Base-by-base conservation (phyloP, 441 rosid genomes). In the Croton laevigatus region DNA sequence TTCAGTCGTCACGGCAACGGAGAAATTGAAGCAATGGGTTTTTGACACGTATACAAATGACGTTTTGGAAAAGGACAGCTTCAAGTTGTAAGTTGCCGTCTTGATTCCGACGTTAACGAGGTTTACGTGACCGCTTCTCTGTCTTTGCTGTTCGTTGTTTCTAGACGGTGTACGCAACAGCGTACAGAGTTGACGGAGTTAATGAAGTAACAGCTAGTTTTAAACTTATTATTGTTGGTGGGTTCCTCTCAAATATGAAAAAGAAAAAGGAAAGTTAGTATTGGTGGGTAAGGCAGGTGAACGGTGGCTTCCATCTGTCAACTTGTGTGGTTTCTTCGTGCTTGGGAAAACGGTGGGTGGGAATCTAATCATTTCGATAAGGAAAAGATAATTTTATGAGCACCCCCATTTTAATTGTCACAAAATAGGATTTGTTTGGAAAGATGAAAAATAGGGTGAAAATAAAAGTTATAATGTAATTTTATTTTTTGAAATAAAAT, bases 31-130 rank as follows among this genome's bases (percentile, higher is more conserved):
- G 55, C 69, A 71, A 53, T 71, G 32, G n/a, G 32, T 8, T 5
- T 42, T 7, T 1, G 55, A 63, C 74, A 46, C 45, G 63, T 71
- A 40, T 42, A 14, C 37, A 0, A 4, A 40, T 63, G 54, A 63
- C 55, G 62, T 62, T 46, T 71, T 54, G 54, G 74, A 54, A 59
- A 69, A 32, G 34, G 19, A 32, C 45, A 59, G 65, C 44, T 57
- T 59, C 13, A 45, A n/a, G 58, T 46, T 9, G 36, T 58, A 45
- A 11, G 58, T 46, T 9, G 46, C 65, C 65, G 72, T 59, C 59
- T n/a, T 44, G 72, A 57, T 59, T 69, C 65, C 65, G 17, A 59
- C 11, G 65, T 36, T 36, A 8, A 52, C 59, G 9, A 4, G 57
- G 57, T 44, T 12, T 7, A 22, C 57, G 68, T 7, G 40, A 46